Evolutionary conservation across 2,329 filamentous ascomycete genomes (phyloP).

Genomic region (Venturia pyrina): DNA sequence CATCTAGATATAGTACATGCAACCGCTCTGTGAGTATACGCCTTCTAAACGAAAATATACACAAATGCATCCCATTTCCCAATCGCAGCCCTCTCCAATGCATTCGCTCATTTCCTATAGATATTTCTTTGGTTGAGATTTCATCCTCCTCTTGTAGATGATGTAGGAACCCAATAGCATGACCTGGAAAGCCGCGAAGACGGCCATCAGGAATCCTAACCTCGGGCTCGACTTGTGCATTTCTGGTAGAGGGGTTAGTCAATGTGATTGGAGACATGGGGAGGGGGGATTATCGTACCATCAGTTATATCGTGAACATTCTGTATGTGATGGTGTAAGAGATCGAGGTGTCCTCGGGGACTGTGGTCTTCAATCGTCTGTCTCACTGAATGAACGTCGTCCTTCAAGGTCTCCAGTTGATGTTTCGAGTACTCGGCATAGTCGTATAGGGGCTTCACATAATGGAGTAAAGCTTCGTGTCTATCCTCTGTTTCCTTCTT

Average conservation of each 20-base stretch:
- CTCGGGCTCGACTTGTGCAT: constrained; percentile 27
- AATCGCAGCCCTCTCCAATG: no score
- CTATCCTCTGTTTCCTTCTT: constrained; percentile 45
- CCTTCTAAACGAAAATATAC: neutral
- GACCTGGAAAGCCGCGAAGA: constrained; percentile 66
- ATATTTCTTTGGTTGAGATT: constrained; percentile 82
- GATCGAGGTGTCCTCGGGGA: neutral
- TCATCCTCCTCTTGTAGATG: constrained; percentile 69
- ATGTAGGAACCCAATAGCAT: constrained; percentile 60
- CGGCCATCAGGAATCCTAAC: constrained; percentile 54
- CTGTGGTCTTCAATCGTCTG: neutral
- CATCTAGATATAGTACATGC: neutral
- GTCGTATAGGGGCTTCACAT: constrained; percentile 1
- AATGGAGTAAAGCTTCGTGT: constrained; percentile 41
- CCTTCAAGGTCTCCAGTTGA: neutral
- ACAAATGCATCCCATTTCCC: no score
- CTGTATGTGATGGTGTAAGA: neutral
- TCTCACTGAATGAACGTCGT: neutral
- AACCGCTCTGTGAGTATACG: neutral
- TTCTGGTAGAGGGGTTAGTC: neutral
- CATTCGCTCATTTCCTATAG: constrained; percentile 37
- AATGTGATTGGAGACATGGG: neutral
- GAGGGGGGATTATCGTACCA: neutral
- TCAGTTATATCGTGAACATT: neutral
- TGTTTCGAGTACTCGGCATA: constrained; percentile 4